A percentile compares a stretch with the other conserved stretches of the same genome.
phyloP scores from a whole-genome alignment of 352 stramenopile genomes.

The Achlya hypogyna region DNA sequence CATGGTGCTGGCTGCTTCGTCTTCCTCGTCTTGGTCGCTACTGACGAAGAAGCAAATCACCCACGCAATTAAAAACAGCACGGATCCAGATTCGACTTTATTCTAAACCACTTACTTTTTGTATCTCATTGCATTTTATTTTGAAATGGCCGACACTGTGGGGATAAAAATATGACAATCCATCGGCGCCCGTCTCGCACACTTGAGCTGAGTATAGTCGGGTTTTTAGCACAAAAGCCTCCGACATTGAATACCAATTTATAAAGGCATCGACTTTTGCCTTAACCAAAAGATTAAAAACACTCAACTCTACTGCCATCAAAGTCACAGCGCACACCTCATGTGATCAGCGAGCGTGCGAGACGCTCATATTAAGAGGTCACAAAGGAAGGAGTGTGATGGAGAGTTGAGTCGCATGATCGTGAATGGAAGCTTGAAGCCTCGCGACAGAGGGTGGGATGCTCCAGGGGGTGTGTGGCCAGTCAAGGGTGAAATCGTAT shows the following conservation, averaged over 20 bases:
- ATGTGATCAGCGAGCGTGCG: too few relatives aligned
- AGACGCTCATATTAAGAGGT: too few relatives aligned
- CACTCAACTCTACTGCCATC: background rate
- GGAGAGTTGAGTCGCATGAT: background rate
- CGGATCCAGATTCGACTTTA: background rate
- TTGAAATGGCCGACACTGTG: background rate
- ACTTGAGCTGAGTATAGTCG: background rate
- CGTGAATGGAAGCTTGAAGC: background rate
- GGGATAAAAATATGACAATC: background rate
- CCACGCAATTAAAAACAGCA: too few relatives aligned
- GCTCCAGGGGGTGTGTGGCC: background rate
- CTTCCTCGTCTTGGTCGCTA: background rate
- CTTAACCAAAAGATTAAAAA: too few relatives aligned
- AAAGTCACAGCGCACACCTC: too few relatives aligned
- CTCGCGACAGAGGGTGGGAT: background rate
- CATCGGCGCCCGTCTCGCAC: background rate
- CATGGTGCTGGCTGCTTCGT: slow-evolving; percentile 63
- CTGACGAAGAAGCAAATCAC: background rate
- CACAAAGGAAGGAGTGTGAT: background rate
- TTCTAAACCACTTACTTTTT: background rate
- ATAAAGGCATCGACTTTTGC: too few relatives aligned
- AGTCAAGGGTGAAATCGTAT: background rate
- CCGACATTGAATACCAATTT: background rate
- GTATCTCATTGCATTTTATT: background rate
- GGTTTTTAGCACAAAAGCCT: background rate